phyloP scores from a whole-genome alignment of 805 yeast genomes.

The Lipomyces japonicus region DNA sequence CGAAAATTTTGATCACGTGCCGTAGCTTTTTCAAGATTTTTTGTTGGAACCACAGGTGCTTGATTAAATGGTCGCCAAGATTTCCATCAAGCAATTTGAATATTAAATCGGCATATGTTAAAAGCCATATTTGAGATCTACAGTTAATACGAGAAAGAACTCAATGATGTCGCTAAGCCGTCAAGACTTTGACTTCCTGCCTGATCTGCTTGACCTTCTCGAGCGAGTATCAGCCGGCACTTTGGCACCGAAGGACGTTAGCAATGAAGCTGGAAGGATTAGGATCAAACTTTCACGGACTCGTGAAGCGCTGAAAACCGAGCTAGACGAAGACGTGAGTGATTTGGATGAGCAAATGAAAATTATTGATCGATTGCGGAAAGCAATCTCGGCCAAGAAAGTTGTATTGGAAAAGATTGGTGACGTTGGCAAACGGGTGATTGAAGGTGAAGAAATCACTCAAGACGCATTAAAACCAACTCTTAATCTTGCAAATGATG shows the following conservation, averaged over 20 bases:
- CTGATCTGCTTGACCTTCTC: slow-evolving; percentile 18
- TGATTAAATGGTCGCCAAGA: too few relatives aligned
- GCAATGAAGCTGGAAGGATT: slow-evolving; percentile 21
- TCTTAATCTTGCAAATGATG: background rate
- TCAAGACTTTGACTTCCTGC: slow-evolving; percentile 21
- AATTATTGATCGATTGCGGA: slow-evolving; percentile 2
- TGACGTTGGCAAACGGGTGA: background rate
- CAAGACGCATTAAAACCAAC: background rate
- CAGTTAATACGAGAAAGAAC: too few relatives aligned
- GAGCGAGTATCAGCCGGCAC: slow-evolving; percentile 22
- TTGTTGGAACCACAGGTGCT: too few relatives aligned
- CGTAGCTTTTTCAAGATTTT: too few relatives aligned
- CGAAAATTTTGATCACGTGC: too few relatives aligned
- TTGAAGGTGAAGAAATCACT: background rate
- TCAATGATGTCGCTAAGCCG: slow-evolving; percentile 5
- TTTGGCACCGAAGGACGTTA: slow-evolving; percentile 14
- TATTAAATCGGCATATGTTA: too few relatives aligned
- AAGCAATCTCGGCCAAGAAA: slow-evolving; percentile 10
- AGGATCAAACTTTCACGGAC: slow-evolving; percentile 10
- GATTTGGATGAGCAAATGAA: slow-evolving; percentile 10
- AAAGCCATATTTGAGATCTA: too few relatives aligned
- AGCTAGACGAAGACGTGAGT: background rate
- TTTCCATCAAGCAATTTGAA: too few relatives aligned
- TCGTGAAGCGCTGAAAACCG: slow-evolving; percentile 1
- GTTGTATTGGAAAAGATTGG: slow-evolving; percentile 1